Evolutionary conservation across 176 grass and related monocot genomes (phyloP).

Genomic region (Carex kokanica): DNA sequence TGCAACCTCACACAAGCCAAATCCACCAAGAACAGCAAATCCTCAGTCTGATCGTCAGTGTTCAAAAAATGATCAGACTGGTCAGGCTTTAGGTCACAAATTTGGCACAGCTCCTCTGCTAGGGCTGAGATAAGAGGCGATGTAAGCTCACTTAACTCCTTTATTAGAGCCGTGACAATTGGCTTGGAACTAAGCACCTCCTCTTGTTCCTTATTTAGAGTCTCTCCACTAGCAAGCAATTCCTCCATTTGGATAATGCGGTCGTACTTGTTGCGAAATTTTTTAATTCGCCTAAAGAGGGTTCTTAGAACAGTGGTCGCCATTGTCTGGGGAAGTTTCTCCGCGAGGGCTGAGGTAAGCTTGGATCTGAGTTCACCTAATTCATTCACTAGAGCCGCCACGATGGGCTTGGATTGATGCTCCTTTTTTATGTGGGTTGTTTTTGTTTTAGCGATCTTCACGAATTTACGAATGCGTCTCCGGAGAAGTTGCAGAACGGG

Average conservation of each 20-base stretch:
- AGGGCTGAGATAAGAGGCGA: constrained; percentile 45
- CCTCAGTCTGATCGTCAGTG: constrained; percentile 19
- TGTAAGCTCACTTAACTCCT: constrained; percentile 73
- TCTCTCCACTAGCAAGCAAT: constrained; percentile 45
- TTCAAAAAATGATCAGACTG: neutral
- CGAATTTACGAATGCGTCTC: too few relatives aligned
- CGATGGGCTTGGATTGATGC: too few relatives aligned
- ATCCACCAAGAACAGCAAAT: constrained; percentile 60
- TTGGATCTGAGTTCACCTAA: too few relatives aligned
- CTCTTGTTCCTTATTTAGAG: constrained; percentile 70
- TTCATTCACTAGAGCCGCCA: too few relatives aligned
- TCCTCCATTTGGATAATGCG: constrained; percentile 78
- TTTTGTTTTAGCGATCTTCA: too few relatives aligned
- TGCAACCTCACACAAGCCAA: constrained; percentile 65
- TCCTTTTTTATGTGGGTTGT: too few relatives aligned
- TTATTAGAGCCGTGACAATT: constrained; percentile 42
- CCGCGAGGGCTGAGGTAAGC: too few relatives aligned
- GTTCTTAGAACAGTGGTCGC: constrained; percentile 40
- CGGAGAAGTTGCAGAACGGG: too few relatives aligned
- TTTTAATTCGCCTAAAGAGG: constrained; percentile 57
- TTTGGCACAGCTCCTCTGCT: constrained; percentile 46
- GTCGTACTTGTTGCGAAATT: constrained; percentile 70
- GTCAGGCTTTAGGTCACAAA: neutral
- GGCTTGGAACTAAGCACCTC: constrained; percentile 79
- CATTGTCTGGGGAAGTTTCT: too few relatives aligned